Conservation (phyloP, 1,284 basidiomycete genomes). For the Cryptococcus amylolentus region DNA sequence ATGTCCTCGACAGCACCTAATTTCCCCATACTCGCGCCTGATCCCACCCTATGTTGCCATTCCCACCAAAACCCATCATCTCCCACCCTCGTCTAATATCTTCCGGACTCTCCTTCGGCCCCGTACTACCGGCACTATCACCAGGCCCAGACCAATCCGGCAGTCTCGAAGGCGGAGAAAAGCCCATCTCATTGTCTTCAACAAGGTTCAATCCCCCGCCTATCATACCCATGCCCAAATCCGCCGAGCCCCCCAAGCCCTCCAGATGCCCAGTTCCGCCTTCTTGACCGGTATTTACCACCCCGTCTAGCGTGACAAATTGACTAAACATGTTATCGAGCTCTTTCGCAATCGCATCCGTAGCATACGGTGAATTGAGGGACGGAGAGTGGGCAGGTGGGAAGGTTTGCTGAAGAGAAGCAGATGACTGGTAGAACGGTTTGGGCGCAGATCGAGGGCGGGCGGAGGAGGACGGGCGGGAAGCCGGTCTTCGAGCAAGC, state of each 20-base stretch:
- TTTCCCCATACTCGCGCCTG: not conserved
- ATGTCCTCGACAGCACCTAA: not conserved
- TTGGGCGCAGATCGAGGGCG: not conserved
- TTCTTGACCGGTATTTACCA: not conserved
- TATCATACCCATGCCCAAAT: not conserved
- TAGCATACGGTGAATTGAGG: not conserved
- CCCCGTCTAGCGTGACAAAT: conserved; percentile 16
- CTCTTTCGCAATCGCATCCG: conserved; percentile 1
- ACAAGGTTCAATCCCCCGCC: too few relatives aligned
- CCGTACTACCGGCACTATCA: too few relatives aligned
- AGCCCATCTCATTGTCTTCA: too few relatives aligned
- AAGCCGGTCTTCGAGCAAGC: not conserved
- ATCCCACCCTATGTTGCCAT: not conserved
- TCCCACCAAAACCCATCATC: not conserved
- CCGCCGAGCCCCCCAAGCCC: not conserved
- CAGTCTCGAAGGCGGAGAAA: too few relatives aligned
- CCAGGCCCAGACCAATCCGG: too few relatives aligned
- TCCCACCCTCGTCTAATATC: not conserved
- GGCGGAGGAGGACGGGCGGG: not conserved
- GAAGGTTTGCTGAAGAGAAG: not conserved
- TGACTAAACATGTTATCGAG: conserved; percentile 20
- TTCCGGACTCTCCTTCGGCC: not conserved
- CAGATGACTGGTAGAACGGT: not conserved
- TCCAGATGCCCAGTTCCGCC: not conserved
- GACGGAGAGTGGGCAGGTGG: not conserved